A percentile compares a stretch with the other conserved stretches of the same genome.
These are phyloP conservation scores for Lactarius psammicola DNA, from an alignment of 768 basidiomycete genomes.

Conservation along the genomic window DNA sequence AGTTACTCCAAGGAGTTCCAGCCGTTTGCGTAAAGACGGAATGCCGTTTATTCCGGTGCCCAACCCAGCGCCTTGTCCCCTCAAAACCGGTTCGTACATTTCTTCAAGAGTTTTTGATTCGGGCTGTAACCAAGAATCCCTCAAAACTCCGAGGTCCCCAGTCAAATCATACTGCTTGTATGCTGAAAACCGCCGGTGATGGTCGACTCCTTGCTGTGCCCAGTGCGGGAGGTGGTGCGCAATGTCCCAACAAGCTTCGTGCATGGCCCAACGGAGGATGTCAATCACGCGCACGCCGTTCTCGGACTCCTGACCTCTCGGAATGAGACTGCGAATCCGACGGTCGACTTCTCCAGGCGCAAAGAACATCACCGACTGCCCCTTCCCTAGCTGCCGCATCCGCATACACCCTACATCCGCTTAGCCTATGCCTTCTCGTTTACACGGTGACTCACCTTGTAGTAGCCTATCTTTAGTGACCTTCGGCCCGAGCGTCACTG, in stretches of 20 bases:
- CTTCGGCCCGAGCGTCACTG: too few relatives aligned
- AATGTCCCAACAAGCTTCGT: conserved; percentile 11
- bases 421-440: not conserved
- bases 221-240: conserved; percentile 3
- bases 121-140: not conserved
- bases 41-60: not conserved
- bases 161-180: not conserved
- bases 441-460: conserved; percentile 40
- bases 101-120: conserved; percentile 7
- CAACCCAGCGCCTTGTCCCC: not conserved
- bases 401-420: too few relatives aligned
- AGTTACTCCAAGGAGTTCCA: not conserved
- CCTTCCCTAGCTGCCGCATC: too few relatives aligned
- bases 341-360: conserved; percentile 19
- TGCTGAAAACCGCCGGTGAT: not conserved
- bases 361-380: too few relatives aligned
- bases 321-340: conserved; percentile 7
- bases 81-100: not conserved
- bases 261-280: not conserved
- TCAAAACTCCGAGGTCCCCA: not conserved
- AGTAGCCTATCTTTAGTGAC: conserved; percentile 31
- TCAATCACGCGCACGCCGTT: not conserved
- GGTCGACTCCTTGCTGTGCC: conserved; percentile 9
- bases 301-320: not conserved
- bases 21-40: not conserved